phyloP scores from a whole-genome alignment of 345 rosid species.

The Eucalyptus camaldulensis region DNA sequence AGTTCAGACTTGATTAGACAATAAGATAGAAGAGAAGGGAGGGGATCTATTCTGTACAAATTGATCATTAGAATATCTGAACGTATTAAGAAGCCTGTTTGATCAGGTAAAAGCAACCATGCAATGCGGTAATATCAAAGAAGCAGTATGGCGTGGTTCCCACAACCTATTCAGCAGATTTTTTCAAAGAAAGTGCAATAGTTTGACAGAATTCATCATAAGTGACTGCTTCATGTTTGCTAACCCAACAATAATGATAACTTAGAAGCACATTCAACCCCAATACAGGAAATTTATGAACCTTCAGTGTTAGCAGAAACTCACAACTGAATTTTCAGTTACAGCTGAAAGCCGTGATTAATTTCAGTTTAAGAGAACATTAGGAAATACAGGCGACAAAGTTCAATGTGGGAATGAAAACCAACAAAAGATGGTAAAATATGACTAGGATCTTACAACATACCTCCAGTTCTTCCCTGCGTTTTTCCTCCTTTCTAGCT shows the following conservation, averaged over 20 bases:
- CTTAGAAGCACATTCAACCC: neutral
- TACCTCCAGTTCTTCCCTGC: conserved; percentile 71
- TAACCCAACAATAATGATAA: neutral
- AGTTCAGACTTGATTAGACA: neutral
- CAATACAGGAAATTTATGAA: neutral
- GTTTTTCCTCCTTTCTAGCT: conserved; percentile 71
- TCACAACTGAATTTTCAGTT: neutral
- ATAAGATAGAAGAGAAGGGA: neutral
- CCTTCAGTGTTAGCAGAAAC: neutral
- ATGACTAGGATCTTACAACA: neutral
- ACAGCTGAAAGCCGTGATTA: neutral
- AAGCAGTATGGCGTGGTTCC: neutral
- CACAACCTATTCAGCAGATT: neutral
- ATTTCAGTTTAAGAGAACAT: neutral
- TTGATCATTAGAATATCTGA: neutral
- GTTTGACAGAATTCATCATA: neutral
- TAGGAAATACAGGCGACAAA: neutral
- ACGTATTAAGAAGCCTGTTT: neutral
- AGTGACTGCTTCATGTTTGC: neutral
- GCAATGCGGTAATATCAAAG: neutral
- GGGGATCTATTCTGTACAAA: neutral
- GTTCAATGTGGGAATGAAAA: neutral
- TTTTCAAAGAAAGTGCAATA: neutral
- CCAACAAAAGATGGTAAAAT: neutral
- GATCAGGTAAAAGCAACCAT: neutral